phyloP scores from a whole-genome alignment of 768 basidiomycete species.

The Tricholomella constricta region DNA sequence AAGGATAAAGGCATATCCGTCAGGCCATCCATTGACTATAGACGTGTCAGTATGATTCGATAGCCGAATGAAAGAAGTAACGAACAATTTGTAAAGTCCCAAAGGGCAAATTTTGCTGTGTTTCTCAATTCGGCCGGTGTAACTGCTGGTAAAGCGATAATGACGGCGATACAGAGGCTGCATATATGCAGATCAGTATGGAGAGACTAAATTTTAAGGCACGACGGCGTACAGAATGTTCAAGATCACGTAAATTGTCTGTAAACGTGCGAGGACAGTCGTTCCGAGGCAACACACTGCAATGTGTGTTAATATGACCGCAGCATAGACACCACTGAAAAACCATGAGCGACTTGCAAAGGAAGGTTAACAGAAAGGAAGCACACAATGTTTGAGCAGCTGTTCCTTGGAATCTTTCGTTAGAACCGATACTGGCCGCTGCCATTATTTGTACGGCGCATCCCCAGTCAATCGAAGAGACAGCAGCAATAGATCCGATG shows the following conservation, averaged over 20 bases:
- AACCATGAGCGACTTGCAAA: neutral
- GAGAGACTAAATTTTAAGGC: neutral
- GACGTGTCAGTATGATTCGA: neutral
- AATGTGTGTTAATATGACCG: slow-evolving; percentile 61
- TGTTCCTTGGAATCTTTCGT: slow-evolving; percentile 30
- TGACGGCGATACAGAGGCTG: slow-evolving; percentile 64
- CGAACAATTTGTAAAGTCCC: slow-evolving; percentile 61
- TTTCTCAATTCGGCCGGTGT: slow-evolving; percentile 64
- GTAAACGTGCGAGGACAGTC: slow-evolving; percentile 61
- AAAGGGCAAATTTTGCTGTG: slow-evolving; percentile 59
- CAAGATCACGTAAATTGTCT: slow-evolving; percentile 66
- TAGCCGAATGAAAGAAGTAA: neutral
- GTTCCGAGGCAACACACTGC: slow-evolving; percentile 71
- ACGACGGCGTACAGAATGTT: slow-evolving; percentile 60
- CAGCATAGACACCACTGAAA: slow-evolving; percentile 64
- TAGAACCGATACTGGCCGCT: slow-evolving; percentile 42
- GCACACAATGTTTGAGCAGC: slow-evolving; percentile 34
- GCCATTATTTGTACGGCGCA: slow-evolving; percentile 61
- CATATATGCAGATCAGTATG: neutral
- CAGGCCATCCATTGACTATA: slow-evolving; percentile 57
- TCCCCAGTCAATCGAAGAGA: slow-evolving; percentile 64
- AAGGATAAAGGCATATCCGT: slow-evolving; percentile 58
- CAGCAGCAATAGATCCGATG: slow-evolving; percentile 42
- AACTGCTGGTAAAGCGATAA: slow-evolving; percentile 66
- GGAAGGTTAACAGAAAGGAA: neutral